Conservation (phyloP, 2,329 filamentous ascomycete genomes). For the Didymella sp. region DNA sequence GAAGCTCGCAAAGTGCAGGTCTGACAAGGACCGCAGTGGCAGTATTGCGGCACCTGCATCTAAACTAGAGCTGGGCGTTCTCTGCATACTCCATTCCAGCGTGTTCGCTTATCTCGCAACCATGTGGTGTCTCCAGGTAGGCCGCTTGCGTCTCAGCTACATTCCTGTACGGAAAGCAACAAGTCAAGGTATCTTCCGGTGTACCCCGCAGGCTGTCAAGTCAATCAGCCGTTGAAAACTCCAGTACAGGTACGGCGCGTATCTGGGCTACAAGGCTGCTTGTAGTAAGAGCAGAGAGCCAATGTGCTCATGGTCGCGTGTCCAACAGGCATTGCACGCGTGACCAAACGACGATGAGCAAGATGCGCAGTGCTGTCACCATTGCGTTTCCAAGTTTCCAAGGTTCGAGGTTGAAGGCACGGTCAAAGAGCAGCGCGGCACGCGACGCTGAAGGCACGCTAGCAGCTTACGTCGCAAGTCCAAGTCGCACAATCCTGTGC, state of each 20-base stretch:
- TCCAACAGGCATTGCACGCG: not conserved
- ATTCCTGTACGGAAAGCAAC: conserved; percentile 1
- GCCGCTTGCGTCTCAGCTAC: conserved; percentile 10
- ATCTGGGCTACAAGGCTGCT: not conserved
- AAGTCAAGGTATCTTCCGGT: not conserved
- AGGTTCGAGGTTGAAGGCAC: not conserved
- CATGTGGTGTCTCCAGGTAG: not conserved
- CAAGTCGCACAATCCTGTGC: not conserved
- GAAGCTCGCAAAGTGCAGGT: not conserved
- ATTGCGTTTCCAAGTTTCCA: not conserved
- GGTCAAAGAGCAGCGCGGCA: not conserved
- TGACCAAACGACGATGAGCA: not conserved
- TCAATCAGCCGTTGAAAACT: not conserved
- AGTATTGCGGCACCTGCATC: not conserved
- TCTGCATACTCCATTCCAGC: conserved; percentile 6
- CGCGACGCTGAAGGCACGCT: not conserved
- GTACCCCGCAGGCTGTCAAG: not conserved
- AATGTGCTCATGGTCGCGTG: not conserved
- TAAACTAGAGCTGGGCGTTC: not conserved
- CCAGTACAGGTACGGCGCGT: not conserved
- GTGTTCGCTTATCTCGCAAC: conserved; percentile 5
- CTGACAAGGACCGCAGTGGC: not conserved
- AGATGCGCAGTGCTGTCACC: not conserved
- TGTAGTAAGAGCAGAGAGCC: not conserved
- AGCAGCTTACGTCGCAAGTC: not conserved